phyloP scores from a whole-genome alignment of 2,329 filamentous ascomycete species.

The Penicillium sp. region DNA sequence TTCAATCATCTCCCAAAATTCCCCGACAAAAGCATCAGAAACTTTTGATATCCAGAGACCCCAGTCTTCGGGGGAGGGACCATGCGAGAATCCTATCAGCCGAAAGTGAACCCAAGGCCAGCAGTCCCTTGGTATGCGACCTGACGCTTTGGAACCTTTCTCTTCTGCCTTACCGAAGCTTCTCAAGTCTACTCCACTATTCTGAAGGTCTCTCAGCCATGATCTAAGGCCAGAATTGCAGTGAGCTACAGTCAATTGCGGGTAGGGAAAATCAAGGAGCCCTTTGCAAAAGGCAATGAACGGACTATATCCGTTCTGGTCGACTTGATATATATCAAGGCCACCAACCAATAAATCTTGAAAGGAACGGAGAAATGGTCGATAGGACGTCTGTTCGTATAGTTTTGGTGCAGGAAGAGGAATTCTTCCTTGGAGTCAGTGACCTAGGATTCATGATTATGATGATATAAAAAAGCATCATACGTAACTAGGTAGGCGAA shows the following conservation, averaged over 20 bases:
- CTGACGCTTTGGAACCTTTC: background rate
- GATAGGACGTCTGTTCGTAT: too few species aligned
- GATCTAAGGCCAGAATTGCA: background rate
- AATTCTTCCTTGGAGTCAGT: too few species aligned
- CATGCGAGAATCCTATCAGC: constrained; percentile 1
- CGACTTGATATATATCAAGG: background rate
- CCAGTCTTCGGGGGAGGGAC: constrained; percentile 1
- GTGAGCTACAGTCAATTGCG: background rate
- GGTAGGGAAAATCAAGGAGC: background rate
- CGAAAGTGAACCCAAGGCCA: too few species aligned
- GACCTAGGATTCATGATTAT: constrained; percentile 4
- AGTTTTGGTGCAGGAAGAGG: too few species aligned
- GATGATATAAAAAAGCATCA: constrained; percentile 1
- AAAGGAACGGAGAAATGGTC: too few species aligned
- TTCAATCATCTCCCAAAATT: constrained; percentile 7
- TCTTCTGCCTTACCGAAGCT: background rate
- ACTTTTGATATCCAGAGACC: background rate
- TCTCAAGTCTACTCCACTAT: background rate
- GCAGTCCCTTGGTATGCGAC: background rate
- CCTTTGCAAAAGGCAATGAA: background rate
- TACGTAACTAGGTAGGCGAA: constrained; percentile 1
- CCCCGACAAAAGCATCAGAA: constrained; percentile 1
- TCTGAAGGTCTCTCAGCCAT: background rate
- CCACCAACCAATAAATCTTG: background rate
- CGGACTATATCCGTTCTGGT: background rate